Percentiles rank a stretch among this genome's conserved stretches.
phyloP scores from a whole-genome alignment of 805 yeast genomes.

The Candida khao-thaluensis region DNA sequence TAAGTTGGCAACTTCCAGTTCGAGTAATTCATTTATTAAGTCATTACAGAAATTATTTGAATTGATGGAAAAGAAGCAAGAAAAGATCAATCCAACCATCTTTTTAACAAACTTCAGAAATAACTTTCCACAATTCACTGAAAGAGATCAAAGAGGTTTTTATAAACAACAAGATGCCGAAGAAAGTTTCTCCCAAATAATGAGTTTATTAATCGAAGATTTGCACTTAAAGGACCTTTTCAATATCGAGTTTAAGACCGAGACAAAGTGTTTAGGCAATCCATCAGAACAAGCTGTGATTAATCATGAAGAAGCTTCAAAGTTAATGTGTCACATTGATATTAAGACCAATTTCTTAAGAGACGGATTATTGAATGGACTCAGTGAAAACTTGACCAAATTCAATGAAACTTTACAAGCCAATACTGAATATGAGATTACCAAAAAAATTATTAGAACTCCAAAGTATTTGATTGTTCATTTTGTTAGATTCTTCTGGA shows the following conservation, averaged over 20 bases:
- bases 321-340: constrained; percentile 86
- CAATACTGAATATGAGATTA: constrained; percentile 68
- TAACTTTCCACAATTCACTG: constrained; percentile 85
- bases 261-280: constrained; percentile 58
- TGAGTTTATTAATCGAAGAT: constrained; percentile 49
- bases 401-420: constrained; percentile 65
- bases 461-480: constrained; percentile 90
- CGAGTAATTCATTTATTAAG: constrained; percentile 21
- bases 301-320: constrained; percentile 53
- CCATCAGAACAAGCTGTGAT: constrained; percentile 20
- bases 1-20: constrained; percentile 16
- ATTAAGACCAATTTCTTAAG: constrained; percentile 82
- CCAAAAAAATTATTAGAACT: constrained; percentile 62
- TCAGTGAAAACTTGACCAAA: constrained; percentile 77
- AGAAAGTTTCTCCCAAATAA: constrained; percentile 83
- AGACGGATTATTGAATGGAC: constrained; percentile 75
- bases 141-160: constrained; percentile 63
- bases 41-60: constrained; percentile 46
- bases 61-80: constrained; percentile 45
- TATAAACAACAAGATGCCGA: constrained; percentile 98
- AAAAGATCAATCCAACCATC: constrained; percentile 62
- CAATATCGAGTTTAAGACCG: constrained; percentile 61
- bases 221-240: constrained; percentile 58
- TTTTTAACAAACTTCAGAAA: constrained; percentile 66
- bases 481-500: constrained; percentile 95